Percentiles rank a stretch among this genome's conserved stretches.
Evolutionary conservation across 371 early-diverging fungal genomes (phyloP).

Genomic region (Neoconidiobolus thromboides): DNA sequence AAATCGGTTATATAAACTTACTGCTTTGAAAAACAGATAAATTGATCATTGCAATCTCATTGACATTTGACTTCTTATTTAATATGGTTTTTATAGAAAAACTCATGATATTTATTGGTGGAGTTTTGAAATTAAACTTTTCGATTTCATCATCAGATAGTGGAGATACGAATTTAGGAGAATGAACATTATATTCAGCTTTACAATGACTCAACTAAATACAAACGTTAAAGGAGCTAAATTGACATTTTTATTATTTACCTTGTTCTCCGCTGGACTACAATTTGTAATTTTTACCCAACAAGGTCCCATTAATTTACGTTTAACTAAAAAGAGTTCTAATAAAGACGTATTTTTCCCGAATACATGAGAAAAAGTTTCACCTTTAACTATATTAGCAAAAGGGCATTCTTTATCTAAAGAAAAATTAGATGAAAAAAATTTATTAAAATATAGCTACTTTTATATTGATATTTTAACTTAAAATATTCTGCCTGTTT

Average conservation of each 20-base stretch:
- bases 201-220: constrained; percentile 32
- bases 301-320: constrained; percentile 92
- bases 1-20: neutral
- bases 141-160: constrained; percentile 26
- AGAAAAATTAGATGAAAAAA: neutral
- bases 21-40: neutral
- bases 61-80: constrained; percentile 54
- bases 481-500: constrained; percentile 67
- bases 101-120: constrained; percentile 74
- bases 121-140: constrained; percentile 21
- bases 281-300: constrained; percentile 62
- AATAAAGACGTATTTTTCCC: constrained; percentile 73
- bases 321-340: constrained; percentile 82
- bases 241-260: constrained; percentile 10
- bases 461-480: constrained; percentile 46
- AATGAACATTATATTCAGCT: constrained; percentile 37
- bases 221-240: neutral
- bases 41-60: constrained; percentile 53
- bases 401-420: constrained; percentile 14
- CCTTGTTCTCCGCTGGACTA: constrained; percentile 20
- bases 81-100: constrained; percentile 61
- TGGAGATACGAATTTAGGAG: constrained; percentile 49
- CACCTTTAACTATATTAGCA: constrained; percentile 46
- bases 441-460: constrained; percentile 9
- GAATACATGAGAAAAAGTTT: constrained; percentile 72